Percentiles rank a stretch among this genome's conserved stretches.
phyloP scores from a whole-genome alignment of 2,329 filamentous ascomycete genomes.

The Aureobasidium leucospermi region DNA sequence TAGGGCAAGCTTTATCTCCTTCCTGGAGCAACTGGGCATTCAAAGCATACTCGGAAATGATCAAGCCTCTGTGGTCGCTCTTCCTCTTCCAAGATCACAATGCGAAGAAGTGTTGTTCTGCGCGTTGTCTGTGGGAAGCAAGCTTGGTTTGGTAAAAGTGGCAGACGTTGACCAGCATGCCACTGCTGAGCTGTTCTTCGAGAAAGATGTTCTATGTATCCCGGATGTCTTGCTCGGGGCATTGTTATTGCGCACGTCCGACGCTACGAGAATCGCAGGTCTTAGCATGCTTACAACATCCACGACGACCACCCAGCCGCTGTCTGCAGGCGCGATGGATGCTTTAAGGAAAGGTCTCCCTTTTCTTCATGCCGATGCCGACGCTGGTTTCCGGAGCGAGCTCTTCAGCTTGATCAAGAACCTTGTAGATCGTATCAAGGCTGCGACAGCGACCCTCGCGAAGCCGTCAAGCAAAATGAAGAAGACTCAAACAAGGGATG shows the following conservation, averaged over 20 bases:
- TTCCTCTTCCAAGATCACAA: not conserved
- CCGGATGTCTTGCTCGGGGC: conserved; percentile 35
- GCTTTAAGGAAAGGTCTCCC: conserved; percentile 60
- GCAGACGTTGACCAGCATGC: conserved; percentile 15
- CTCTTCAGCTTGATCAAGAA: conserved; percentile 66
- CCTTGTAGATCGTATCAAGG: conserved; percentile 68
- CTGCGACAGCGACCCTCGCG: conserved; percentile 51
- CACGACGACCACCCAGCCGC: conserved; percentile 64
- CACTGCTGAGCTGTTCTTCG: not conserved
- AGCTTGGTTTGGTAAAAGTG: conserved; percentile 38
- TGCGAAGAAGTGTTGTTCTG: conserved; percentile 24
- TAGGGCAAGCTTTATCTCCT: conserved; percentile 31
- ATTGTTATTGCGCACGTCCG: conserved; percentile 31
- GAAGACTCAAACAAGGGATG: conserved; percentile 1
- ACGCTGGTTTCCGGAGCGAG: conserved; percentile 79
- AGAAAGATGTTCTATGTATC: conserved; percentile 43
- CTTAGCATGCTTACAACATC: conserved; percentile 74
- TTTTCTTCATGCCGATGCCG: conserved; percentile 72
- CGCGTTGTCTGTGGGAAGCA: conserved; percentile 28
- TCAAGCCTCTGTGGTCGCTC: not conserved
- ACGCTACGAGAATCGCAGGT: conserved; percentile 63
- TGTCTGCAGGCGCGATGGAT: conserved; percentile 54
- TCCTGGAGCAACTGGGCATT: conserved; percentile 34
- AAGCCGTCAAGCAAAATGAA: conserved; percentile 15
- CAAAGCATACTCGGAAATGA: conserved; percentile 22